Evolutionary conservation across 2,329 filamentous ascomycete genomes (phyloP), one percentile per base, ranked within the genome.

Genomic region (Phaeosphaeriaceae sp.): DNA sequence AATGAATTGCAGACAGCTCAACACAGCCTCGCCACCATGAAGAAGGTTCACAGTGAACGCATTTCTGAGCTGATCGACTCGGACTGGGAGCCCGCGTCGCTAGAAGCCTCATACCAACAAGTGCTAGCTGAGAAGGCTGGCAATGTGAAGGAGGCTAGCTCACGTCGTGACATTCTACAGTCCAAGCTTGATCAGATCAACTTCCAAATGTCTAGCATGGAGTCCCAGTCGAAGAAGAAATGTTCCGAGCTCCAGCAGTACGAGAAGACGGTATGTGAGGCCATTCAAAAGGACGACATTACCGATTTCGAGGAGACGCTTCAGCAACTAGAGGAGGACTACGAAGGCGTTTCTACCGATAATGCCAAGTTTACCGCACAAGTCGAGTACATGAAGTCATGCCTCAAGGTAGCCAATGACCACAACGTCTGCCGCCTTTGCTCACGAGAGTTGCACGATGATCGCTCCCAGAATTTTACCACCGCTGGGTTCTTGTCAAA

Each of bases 351-450:
- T 3, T 84, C 82, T 60, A 88, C 88, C 54, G 89, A 94, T 58
- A 82, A 91, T 15, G 89, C 88, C 55, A 87, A 91, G 52, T 91
- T 86, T 63, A 87, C 88, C 52, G 87, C 88, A 28, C 82, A 94
- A 62, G 86, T 89, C 49, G 84, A 89, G 15, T 96, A 92, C 75
- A 93, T 91, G 74, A 81, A 81, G 47, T 86, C 87, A 52, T 93
- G 90, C 70, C 81, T 92, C 52, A 84, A 87, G 35, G 84, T 84
- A 22, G 85, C 91, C 11, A 84, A 90, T 55, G 82, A 87, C 32
- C 86, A 91, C 54, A 91, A 92, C 66, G 86, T 85, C 47, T 98
- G 94, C 75, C 85, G 88, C 32, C 86, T 95, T 22, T 98, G 94
- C 72, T 84, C 87, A 46, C 87, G 93, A 54, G 77, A 83, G 3